Conservation (phyloP, 257 asterid species). For the Leptodermis oblonga region DNA sequence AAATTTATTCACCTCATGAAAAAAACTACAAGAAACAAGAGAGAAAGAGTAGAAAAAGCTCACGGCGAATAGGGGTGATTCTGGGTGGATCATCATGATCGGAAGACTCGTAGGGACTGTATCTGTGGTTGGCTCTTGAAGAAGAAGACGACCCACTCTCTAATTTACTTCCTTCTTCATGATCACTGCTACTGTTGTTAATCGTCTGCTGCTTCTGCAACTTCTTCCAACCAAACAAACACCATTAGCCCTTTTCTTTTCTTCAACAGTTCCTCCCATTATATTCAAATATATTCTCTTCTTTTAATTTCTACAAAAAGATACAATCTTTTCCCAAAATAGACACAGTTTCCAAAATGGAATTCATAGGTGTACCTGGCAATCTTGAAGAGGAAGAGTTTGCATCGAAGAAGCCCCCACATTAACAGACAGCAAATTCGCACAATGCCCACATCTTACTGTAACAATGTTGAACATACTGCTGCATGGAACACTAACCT, state of each 20-base stretch:
- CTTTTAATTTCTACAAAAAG: not conserved
- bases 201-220: constrained; percentile 54
- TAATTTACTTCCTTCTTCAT: constrained; percentile 27
- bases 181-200: not conserved
- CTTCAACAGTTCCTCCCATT: not conserved
- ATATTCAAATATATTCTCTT: not conserved
- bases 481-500: constrained; percentile 91
- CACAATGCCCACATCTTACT: constrained; percentile 91
- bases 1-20: too few relatives aligned
- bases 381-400: constrained; percentile 63
- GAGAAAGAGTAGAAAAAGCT: constrained; percentile 15
- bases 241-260: not conserved
- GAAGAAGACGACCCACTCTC: constrained; percentile 59
- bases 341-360: not conserved
- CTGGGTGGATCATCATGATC: constrained; percentile 48
- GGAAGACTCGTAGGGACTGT: constrained; percentile 33
- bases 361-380: constrained; percentile 45
- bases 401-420: constrained; percentile 63
- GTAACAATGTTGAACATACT: constrained; percentile 71
- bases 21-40: not conserved
- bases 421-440: constrained; percentile 78
- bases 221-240: constrained; percentile 22
- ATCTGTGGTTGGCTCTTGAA: constrained; percentile 41
- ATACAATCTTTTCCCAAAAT: not conserved
- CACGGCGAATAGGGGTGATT: constrained; percentile 74